Base-by-base conservation (phyloP, 1,284 basidiomycete genomes). In the Ustilago trichophora region DNA sequence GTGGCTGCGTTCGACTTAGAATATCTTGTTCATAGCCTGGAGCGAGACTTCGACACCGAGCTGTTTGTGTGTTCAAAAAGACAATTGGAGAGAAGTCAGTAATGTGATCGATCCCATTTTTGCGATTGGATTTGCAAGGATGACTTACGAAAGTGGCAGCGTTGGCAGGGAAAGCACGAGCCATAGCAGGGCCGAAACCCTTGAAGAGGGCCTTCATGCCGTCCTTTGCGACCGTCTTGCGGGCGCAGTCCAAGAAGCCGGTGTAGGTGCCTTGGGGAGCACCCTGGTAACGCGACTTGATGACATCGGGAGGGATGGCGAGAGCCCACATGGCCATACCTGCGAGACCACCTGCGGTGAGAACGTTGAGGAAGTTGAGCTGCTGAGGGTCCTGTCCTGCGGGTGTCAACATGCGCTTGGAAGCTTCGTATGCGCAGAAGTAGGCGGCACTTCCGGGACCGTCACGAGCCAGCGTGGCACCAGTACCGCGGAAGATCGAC, bases 281-380 rank as follows among this genome's bases (percentile, higher is more conserved):
- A n/a, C 92, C 93, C 83, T 99, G 96, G 45, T 98, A 85, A 58
- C 96, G 87, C 33, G 93, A 97, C 86, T 99, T 99, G 80, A 98
- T 85, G 25, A 41, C 63, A 62, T 72, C 62, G 25, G 64, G 68
- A 25, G 70, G 78, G 36, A 77, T 75, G 11, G 76, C 76, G 19
- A 81, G 51, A 15, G 60, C 62, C 73, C 76, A 78, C 96, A 98
- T 98, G 38, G 93, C 93, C 29, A 98, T 88, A 78, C 96, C 96
- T 8, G 96, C 96, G 49, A 88, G 89, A 64, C 94, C 95, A 77
- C 96, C 96, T 37, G 96, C 93, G 48, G 94, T 78, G 76, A 98
- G 90, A 77, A 98, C 88, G 25, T 91, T 90, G 38, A 90, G 85
- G 32, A 99, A 85, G 78, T 94, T 92, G 62, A 98, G 86, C 53